Percentiles rank a stretch among this genome's conserved stretches.
Evolutionary conservation across 2,329 filamentous ascomycete species (phyloP).

Genomic region (Beauveria pseudobassiana): DNA sequence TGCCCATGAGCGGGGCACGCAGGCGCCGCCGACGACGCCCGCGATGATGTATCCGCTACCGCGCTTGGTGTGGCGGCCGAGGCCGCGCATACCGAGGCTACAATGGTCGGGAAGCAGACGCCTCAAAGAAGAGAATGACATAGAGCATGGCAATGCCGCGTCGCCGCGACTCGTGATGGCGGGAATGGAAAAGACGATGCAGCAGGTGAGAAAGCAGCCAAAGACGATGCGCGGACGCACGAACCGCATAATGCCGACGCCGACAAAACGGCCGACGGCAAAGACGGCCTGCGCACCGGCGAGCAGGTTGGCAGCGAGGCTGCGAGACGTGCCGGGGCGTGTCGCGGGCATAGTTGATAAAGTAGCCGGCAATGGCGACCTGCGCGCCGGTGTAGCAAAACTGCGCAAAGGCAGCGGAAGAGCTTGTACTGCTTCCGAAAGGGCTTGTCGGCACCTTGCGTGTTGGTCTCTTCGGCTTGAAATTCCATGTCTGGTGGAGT

Average conservation of each 20-base stretch:
- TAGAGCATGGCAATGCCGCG: constrained; percentile 54
- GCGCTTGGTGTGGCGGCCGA: constrained; percentile 70
- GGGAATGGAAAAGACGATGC: constrained; percentile 54
- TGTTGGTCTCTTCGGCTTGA: constrained; percentile 48
- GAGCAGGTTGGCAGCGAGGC: constrained; percentile 57
- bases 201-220: constrained; percentile 53
- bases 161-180: constrained; percentile 40
- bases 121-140: constrained; percentile 69
- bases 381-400: constrained; percentile 75
- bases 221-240: constrained; percentile 61
- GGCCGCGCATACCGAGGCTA: constrained; percentile 69
- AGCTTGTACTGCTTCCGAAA: constrained; percentile 65
- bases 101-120: constrained; percentile 75
- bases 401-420: constrained; percentile 68
- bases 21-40: constrained; percentile 65
- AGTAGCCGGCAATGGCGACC: constrained; percentile 57
- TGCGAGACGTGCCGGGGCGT: constrained; percentile 39
- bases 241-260: constrained; percentile 59
- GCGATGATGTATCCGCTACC: constrained; percentile 63
- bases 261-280: constrained; percentile 63
- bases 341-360: constrained; percentile 66
- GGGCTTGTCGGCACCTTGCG: constrained; percentile 50
- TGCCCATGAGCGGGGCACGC: constrained; percentile 67
- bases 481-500: constrained; percentile 50
- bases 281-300: constrained; percentile 69